Percentiles rank a stretch among this genome's conserved stretches.
Conservation (phyloP, 2,329 filamentous ascomycete genomes). For the Colletotrichum filicis region DNA sequence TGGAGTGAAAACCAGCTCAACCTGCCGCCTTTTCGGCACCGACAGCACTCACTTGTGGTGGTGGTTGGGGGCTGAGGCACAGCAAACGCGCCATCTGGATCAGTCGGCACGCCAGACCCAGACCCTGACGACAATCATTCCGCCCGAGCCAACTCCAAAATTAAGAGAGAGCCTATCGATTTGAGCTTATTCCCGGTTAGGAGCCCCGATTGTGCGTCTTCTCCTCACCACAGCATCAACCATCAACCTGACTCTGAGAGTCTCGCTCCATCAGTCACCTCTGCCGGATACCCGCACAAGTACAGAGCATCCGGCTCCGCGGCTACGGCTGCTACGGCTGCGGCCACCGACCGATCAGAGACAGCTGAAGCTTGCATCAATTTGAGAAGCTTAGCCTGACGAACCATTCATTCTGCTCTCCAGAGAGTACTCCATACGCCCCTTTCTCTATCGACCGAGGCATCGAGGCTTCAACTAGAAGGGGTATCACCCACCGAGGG, state of each 20-base stretch:
- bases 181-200: slow-evolving; percentile 23
- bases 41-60: not conserved
- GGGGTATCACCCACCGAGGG: not conserved
- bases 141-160: slow-evolving; percentile 1
- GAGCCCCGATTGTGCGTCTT: not conserved
- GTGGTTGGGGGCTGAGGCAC: slow-evolving; percentile 7
- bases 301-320: not conserved
- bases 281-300: slow-evolving; percentile 22
- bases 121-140: slow-evolving; percentile 21
- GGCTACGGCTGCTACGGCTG: not conserved
- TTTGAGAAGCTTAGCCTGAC: not conserved
- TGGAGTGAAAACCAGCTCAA: not conserved
- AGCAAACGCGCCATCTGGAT: slow-evolving; percentile 29
- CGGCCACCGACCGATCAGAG: not conserved
- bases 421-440: not conserved
- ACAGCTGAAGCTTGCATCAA: not conserved
- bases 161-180: not conserved
- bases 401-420: not conserved
- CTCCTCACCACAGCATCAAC: not conserved
- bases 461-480: not conserved
- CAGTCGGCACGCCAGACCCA: slow-evolving; percentile 23
- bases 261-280: not conserved
- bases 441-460: not conserved
- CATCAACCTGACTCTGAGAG: not conserved
- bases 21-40: not conserved